Evolutionary conservation across 2,329 filamentous ascomycete species (phyloP), one percentile per base, ranked within the genome.

Genomic region (Ophiostoma fasciatum): DNA sequence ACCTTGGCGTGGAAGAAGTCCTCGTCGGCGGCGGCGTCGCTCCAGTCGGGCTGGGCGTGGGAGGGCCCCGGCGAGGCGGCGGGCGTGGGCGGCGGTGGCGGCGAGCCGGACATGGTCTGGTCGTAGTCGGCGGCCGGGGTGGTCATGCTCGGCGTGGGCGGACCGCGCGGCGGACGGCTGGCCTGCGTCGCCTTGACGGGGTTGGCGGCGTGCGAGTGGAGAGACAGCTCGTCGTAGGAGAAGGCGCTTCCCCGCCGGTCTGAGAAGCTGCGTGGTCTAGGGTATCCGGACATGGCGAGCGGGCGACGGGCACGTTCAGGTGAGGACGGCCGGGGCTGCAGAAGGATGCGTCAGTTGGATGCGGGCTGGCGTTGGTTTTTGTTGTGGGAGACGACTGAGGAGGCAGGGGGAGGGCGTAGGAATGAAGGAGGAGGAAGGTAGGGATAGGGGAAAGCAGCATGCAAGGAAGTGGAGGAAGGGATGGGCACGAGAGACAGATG

Each of bases 1-100:
- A 90, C 75, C 51, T 85, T 78, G 45, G 82, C 68, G 37, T 92
- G 69, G 48, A 88, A 82, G 45, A 79, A 73, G 52, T 93, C 83
- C 54, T 94, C 83, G 50, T 83, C 74, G 41, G 84, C 79, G 28
- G 78, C 77, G 15, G 78, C 77, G 42, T 75, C 74, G 51, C 76
- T 82, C 81, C 82, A 87, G 57, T 83, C 78, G 11, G 70, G 68
- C 44, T 71, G 70, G 41, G 61, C 62, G 46, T 73, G 65, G 6
- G 69, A 67, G 7, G 74, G 74, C 2, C 74, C 73, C 4, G 74
- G 74, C 28, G 72, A 78, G 10, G 74, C 74, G 15, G 74, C 74
- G 1, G 74, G 74, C 3, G 74, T 78, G 2, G 74, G 74, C 28
- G 74, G 74, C 20, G 71, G 73, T 11, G 74, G 74, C 25, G 74